phyloP scores from a whole-genome alignment of 805 yeast genomes.

The Yarrowia phangngaensis region DNA sequence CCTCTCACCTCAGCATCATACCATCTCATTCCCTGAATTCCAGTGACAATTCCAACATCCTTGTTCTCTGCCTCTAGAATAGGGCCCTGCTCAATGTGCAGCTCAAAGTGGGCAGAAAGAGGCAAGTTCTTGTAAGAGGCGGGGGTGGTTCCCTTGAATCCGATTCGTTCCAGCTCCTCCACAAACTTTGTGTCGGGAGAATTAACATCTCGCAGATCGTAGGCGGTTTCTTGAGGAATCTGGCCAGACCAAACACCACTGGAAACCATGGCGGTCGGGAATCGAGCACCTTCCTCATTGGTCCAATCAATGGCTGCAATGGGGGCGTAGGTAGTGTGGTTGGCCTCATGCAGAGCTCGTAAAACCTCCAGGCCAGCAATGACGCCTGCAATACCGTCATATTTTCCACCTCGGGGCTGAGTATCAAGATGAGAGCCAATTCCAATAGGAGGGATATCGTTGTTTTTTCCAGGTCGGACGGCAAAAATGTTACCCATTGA shows the following conservation, averaged over 20 bases:
- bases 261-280: conserved; percentile 64
- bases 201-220: conserved; percentile 51
- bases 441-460: conserved; percentile 52
- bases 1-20: conserved; percentile 54
- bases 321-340: conserved; percentile 59
- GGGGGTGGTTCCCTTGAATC: conserved; percentile 53
- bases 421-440: conserved; percentile 75
- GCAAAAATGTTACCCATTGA: conserved; percentile 68
- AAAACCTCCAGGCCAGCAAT: conserved; percentile 63
- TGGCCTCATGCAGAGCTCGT: conserved; percentile 59
- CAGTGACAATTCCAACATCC: conserved; percentile 61
- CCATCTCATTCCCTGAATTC: conserved; percentile 68
- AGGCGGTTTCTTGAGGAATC: conserved; percentile 47
- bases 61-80: conserved; percentile 54
- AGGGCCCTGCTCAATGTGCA: conserved; percentile 78
- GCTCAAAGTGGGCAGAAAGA: conserved; percentile 64
- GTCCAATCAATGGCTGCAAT: conserved; percentile 66
- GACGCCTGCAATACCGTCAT: conserved; percentile 71
- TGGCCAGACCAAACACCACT: conserved; percentile 65
- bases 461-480: conserved; percentile 54
- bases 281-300: conserved; percentile 76
- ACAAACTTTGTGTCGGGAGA: conserved; percentile 50
- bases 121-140: conserved; percentile 52
- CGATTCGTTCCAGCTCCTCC: conserved; percentile 57
- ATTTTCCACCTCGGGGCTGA: conserved; percentile 75